Conservation (phyloP, 805 yeast genomes). For the Phaffomyces antillensis region DNA sequence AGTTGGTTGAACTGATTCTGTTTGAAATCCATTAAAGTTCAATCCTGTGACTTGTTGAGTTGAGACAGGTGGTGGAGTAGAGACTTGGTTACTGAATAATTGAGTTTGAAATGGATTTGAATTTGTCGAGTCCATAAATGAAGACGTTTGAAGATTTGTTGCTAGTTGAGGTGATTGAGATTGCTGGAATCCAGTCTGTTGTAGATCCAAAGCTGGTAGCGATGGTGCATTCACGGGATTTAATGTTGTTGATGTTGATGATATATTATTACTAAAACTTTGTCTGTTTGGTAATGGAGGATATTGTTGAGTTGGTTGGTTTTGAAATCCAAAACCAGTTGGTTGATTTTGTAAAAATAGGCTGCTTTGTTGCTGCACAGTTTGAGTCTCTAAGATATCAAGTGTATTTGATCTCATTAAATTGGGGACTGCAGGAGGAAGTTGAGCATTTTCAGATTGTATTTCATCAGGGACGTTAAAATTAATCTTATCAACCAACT, state of each 20-base stretch:
- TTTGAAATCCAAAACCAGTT: conserved; percentile 29
- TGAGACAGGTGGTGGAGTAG: no score
- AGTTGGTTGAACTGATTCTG: neutral
- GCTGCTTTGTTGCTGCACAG: conserved; percentile 22
- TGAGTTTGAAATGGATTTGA: conserved; percentile 4
- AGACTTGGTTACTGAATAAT: no score
- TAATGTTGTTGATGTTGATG: neutral
- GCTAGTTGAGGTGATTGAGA: conserved; percentile 5
- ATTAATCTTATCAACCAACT: conserved; percentile 81
- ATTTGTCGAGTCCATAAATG: conserved; percentile 1
- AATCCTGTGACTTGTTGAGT: neutral
- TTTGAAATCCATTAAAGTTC: conserved; percentile 6
- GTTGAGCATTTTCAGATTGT: neutral
- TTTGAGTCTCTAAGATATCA: conserved; percentile 24
- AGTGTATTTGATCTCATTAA: conserved; percentile 6
- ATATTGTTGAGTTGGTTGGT: conserved; percentile 4
- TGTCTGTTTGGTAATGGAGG: no score
- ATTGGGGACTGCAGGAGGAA: conserved; percentile 1
- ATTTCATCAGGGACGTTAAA: conserved; percentile 58
- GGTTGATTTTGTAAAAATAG: conserved; percentile 28
- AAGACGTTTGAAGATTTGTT: neutral
- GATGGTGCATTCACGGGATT: neutral
- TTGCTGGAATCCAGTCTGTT: conserved; percentile 26
- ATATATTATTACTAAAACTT: no score
- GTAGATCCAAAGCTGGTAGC: conserved; percentile 10